Evolutionary conservation across 352 stramenopile species (phyloP).

Genomic region (Pythium aristosporum): DNA sequence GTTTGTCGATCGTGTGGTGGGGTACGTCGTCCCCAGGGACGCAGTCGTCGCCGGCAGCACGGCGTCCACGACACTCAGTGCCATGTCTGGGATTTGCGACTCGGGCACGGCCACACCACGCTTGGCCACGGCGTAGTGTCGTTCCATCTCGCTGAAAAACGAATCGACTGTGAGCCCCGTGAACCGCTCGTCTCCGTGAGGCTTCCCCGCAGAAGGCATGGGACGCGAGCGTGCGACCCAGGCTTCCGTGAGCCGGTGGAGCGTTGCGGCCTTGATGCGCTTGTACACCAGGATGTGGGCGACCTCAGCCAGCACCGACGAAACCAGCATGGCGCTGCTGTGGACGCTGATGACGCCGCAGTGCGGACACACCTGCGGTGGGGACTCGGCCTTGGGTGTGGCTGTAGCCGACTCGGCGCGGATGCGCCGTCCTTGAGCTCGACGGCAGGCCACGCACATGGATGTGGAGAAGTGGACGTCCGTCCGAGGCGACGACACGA

Average conservation of each 20-base stretch:
- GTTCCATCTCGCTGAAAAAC: conserved; percentile 63
- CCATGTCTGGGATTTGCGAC: conserved; percentile 40
- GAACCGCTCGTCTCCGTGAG: conserved; percentile 4
- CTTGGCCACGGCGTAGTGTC: conserved; percentile 44
- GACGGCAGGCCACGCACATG: conserved; percentile 53
- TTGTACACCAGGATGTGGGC: conserved; percentile 48
- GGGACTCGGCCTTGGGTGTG: conserved; percentile 11
- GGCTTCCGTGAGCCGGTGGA: conserved; percentile 51
- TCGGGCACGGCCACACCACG: conserved; percentile 50
- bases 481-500: conserved; percentile 36
- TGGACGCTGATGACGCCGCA: conserved; percentile 42
- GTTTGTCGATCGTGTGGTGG: background rate
- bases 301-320: conserved; percentile 34
- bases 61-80: conserved; percentile 54
- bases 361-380: conserved; percentile 53
- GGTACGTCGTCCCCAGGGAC: background rate
- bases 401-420: conserved; percentile 28
- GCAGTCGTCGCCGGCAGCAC: conserved; percentile 22
- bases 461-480: conserved; percentile 46
- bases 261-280: conserved; percentile 47
- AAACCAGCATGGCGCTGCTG: conserved; percentile 25
- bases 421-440: conserved; percentile 48
- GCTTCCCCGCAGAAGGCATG: conserved; percentile 3
- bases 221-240: conserved; percentile 26
- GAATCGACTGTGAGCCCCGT: conserved; percentile 56